Conservation (phyloP, 305 asterid genomes). For the Petunia hybrid region DNA sequence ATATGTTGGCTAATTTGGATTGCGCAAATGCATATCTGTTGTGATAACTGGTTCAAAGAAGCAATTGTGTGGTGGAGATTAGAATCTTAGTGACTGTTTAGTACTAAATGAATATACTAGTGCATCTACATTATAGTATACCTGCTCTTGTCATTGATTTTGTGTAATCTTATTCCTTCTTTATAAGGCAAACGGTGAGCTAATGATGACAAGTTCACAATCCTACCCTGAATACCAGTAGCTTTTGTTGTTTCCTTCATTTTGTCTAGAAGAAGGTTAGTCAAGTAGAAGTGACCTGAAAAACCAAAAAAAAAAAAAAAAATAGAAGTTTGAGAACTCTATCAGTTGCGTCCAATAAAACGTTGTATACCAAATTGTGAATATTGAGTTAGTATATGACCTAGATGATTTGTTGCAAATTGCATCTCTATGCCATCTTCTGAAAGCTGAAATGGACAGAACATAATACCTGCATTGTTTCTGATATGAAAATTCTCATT, state of each 20-base stretch:
- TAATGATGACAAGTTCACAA: constrained; percentile 55
- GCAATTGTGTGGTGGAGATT: neutral
- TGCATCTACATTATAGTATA: neutral
- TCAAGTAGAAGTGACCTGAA: constrained; percentile 61
- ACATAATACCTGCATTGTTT: constrained; percentile 88
- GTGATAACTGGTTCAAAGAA: constrained; percentile 57
- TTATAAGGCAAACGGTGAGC: constrained; percentile 52
- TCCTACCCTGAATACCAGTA: constrained; percentile 56
- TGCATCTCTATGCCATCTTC: constrained; percentile 76
- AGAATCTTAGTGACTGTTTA: neutral
- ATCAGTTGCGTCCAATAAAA: no score
- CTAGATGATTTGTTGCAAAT: constrained; percentile 85
- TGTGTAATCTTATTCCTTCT: constrained; percentile 48
- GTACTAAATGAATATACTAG: neutral
- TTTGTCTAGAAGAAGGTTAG: constrained; percentile 52
- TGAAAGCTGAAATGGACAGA: constrained; percentile 77
- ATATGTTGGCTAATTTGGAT: constrained; percentile 82
- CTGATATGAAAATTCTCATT: constrained; percentile 44
- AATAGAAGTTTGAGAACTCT: neutral
- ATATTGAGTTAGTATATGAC: constrained; percentile 37
- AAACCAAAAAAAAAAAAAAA: neutral
- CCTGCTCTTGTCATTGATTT: constrained; percentile 47
- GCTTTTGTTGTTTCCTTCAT: constrained; percentile 55
- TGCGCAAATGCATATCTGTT: constrained; percentile 91
- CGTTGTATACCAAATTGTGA: neutral